These are phyloP conservation scores for Phytophthora foliorum DNA, from an alignment of 352 stramenopile species.

Conservation along the genomic window DNA sequence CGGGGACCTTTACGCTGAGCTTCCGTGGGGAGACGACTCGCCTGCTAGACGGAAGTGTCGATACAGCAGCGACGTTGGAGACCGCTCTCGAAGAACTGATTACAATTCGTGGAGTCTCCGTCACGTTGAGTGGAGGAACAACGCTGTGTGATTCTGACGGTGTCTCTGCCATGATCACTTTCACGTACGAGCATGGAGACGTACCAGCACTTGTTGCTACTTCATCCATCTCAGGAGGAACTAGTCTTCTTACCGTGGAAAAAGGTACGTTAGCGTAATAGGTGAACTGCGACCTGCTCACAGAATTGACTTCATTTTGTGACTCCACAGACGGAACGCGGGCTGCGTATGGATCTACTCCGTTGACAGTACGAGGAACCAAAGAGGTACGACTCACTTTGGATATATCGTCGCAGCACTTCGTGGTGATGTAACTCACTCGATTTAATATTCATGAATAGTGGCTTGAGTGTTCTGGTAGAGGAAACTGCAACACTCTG, in stretches of 20 bases:
- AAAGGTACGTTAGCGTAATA: constrained; percentile 25
- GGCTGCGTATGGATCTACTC: constrained; percentile 43
- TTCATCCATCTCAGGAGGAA: constrained; percentile 43
- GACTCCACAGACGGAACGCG: constrained; percentile 37
- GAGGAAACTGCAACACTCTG: constrained; percentile 62
- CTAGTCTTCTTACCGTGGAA: constrained; percentile 48
- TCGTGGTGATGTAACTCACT: neutral
- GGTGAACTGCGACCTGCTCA: neutral
- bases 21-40: constrained; percentile 68
- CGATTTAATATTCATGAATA: constrained; percentile 20
- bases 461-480: constrained; percentile 73
- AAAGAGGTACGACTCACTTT: constrained; percentile 58
- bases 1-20: constrained; percentile 68
- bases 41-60: constrained; percentile 45
- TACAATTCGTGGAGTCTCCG: constrained; percentile 61
- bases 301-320: neutral
- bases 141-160: constrained; percentile 61
- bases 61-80: constrained; percentile 57
- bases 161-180: constrained; percentile 72
- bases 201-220: constrained; percentile 58
- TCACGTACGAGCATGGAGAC: constrained; percentile 73
- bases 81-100: constrained; percentile 56
- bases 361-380: constrained; percentile 52
- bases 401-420: neutral
- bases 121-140: constrained; percentile 57